Conservation (phyloP, 345 rosid genomes). For the Gossypium turneri region DNA sequence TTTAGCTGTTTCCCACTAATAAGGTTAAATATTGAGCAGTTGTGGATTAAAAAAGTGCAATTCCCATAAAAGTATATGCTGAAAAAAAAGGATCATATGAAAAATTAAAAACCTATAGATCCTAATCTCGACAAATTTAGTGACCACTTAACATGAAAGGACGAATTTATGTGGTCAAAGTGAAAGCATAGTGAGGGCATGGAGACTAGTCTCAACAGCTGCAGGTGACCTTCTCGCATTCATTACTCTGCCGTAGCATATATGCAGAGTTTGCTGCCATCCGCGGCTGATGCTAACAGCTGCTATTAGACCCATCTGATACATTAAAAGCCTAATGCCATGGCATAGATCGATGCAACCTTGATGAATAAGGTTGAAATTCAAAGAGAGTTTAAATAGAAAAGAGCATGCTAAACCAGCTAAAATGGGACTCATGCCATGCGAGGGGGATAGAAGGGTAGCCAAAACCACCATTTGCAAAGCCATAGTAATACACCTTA, state of each 20-base stretch:
- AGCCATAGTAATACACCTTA: slow-evolving; percentile 6
- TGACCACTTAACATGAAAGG: neutral
- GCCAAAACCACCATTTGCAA: slow-evolving; percentile 18
- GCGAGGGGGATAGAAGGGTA: slow-evolving; percentile 4
- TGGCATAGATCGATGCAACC: slow-evolving; percentile 13
- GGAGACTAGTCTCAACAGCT: neutral
- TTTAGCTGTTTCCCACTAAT: too few relatives aligned
- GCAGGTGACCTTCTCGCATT: slow-evolving; percentile 2
- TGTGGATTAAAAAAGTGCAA: too few relatives aligned
- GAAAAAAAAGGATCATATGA: too few relatives aligned
- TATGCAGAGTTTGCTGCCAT: slow-evolving; percentile 29
- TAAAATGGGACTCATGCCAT: slow-evolving; percentile 12
- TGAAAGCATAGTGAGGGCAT: slow-evolving; percentile 6
- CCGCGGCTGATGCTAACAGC: slow-evolving; percentile 2
- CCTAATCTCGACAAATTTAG: neutral
- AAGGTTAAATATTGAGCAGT: too few relatives aligned
- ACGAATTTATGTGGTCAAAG: neutral
- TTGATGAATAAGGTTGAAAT: slow-evolving; percentile 6
- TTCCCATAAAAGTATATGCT: too few relatives aligned
- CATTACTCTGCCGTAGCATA: slow-evolving; percentile 18
- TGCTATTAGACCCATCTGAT: slow-evolving; percentile 21
- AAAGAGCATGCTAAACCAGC: slow-evolving; percentile 15
- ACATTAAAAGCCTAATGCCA: slow-evolving; percentile 20
- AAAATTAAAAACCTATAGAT: neutral
- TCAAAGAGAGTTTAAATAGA: slow-evolving; percentile 24